These are phyloP conservation scores for Zygoascus ofunaensis DNA, from an alignment of 805 yeast species.

Conservation along the genomic window DNA sequence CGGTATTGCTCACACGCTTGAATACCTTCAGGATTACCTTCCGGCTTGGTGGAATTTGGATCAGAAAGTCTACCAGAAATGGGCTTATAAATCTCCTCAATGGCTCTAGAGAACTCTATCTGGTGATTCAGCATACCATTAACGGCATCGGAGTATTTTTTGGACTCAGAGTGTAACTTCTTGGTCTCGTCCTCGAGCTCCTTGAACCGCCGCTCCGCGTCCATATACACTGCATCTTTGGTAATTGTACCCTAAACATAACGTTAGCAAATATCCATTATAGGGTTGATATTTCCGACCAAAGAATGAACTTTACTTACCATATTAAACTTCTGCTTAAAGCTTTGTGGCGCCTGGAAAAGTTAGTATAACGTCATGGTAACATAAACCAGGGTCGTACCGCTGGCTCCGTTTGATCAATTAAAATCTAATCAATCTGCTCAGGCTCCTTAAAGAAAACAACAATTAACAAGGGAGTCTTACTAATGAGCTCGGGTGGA, in stretches of 20 bases:
- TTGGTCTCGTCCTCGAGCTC: slow-evolving; percentile 86
- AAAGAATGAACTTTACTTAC: not conserved
- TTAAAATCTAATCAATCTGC: too few relatives aligned
- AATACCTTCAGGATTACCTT: slow-evolving; percentile 95
- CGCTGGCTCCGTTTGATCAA: too few relatives aligned
- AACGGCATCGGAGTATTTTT: slow-evolving; percentile 82
- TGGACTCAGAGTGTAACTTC: slow-evolving; percentile 81
- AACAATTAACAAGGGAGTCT: too few relatives aligned
- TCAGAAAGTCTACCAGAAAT: slow-evolving; percentile 88
- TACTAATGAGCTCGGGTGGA: too few relatives aligned
- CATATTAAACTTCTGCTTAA: slow-evolving; percentile 87
- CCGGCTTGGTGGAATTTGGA: slow-evolving; percentile 76
- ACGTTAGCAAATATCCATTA: not conserved
- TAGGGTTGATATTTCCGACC: too few relatives aligned
- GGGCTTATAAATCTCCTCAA: slow-evolving; percentile 94
- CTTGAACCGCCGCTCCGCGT: slow-evolving; percentile 93
- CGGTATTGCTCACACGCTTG: slow-evolving; percentile 89
- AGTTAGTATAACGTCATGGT: not conserved
- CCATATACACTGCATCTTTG: slow-evolving; percentile 82
- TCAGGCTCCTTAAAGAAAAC: too few relatives aligned
- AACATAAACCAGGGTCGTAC: too few relatives aligned
- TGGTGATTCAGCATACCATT: slow-evolving; percentile 91
- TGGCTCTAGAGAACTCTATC: slow-evolving; percentile 88
- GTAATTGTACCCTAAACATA: slow-evolving; percentile 35
- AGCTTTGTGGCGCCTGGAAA: slow-evolving; percentile 69